phyloP scores from a whole-genome alignment of 495 filamentous ascomycete genomes.

The Penicillium robsamsonii region DNA sequence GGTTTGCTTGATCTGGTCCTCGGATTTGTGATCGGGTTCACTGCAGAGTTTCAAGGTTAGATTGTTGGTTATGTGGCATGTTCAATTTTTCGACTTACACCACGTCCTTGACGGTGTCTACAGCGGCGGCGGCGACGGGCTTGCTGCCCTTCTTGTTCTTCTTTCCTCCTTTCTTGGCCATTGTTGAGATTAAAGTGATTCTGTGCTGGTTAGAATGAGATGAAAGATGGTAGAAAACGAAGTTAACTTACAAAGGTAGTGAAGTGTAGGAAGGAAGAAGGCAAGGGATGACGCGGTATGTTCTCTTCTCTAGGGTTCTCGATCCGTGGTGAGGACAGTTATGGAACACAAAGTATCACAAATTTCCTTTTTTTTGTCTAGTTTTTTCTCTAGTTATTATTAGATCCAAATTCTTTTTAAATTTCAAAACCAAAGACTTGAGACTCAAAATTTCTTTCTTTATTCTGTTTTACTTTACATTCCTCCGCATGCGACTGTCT shows the following conservation, averaged over 20 bases:
- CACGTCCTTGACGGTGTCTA: constrained; percentile 30
- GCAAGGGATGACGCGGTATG: constrained; percentile 36
- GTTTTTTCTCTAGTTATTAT: not conserved
- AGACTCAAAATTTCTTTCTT: not conserved
- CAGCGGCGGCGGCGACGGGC: constrained; percentile 27
- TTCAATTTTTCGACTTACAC: constrained; percentile 36
- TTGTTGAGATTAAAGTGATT: constrained; percentile 20
- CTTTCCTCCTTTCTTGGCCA: constrained; percentile 50
- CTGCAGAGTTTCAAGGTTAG: constrained; percentile 16
- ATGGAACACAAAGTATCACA: constrained; percentile 7
- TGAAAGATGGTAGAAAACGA: not conserved
- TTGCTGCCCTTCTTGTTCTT: constrained; percentile 38
- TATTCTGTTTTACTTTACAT: not conserved
- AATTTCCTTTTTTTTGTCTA: not conserved
- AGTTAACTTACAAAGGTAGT: constrained; percentile 8
- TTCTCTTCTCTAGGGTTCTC: constrained; percentile 3
- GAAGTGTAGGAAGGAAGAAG: constrained; percentile 18
- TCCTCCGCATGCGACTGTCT: constrained; percentile 3
- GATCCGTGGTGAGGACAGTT: constrained; percentile 2
- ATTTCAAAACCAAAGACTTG: not conserved
- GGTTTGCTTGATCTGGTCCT: constrained; percentile 40
- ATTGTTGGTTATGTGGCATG: not conserved
- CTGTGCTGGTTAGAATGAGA: constrained; percentile 16
- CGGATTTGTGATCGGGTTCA: constrained; percentile 32
- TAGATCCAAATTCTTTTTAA: not conserved